Evolutionary conservation across 768 basidiomycete species (phyloP), one percentile per base, ranked within the genome.

Genomic region (Floccularia luteovirens): DNA sequence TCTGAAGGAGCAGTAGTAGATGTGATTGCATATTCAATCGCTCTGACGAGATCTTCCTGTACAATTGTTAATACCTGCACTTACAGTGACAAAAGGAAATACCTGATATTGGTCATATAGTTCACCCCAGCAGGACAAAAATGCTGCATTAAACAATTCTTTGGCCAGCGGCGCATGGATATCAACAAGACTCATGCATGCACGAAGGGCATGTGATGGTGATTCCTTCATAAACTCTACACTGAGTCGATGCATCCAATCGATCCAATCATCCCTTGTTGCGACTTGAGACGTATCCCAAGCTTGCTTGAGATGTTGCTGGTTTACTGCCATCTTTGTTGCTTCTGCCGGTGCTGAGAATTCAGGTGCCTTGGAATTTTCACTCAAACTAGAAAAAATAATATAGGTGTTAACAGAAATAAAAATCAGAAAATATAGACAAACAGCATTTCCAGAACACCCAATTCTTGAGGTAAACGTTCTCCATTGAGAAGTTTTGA

Each of bases 141-240:
- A 99, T 0, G 96, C 96, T 3, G 93, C 91, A 57, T 98, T 98
- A 72, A 97, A 98, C 8, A 99, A 65, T 53, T 98, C 94, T 52
- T 86, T 84, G 0, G 91, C 92, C 36, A 98, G 72, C 1, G 92
- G 90, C 16, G 82, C 75, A 58, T 97, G 89, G 5, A 86, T 79
- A 54, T 96, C 90, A 2, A 97, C 91, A 32, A 98, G 65, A 50
- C 79, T 89, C 77, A 91, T 90, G 53, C 94, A 97, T 0, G 96
- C 92, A 31, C 96, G 79, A 27, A 99, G 74, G n/a, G 96, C 96
- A 64, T 94, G 92, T 1, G 92, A 96, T 0, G 96, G 94, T 0
- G 94, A 97, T 47, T 98, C 92, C 54, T 93, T 90, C 85, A 99
- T 93, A 53, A 98, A 85, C 57, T 97, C 92, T 2, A 92, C 87